Evolutionary conservation across 2,329 filamentous ascomycete genomes (phyloP), one percentile per base, ranked within the genome.

Genomic region (Coniochaeta hoffmannii): DNA sequence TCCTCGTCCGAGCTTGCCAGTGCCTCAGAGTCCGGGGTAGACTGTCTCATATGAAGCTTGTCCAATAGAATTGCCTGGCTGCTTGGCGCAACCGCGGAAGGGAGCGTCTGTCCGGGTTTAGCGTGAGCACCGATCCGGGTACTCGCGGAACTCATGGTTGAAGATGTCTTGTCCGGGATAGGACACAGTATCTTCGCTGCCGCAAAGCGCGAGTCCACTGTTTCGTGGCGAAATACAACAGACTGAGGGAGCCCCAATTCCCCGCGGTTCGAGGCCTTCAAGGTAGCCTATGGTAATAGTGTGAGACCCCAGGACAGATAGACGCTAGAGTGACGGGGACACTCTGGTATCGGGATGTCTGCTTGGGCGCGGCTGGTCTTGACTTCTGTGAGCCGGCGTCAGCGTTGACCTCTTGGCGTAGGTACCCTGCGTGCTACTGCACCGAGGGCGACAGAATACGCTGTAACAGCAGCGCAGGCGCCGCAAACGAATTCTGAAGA

Each of bases 1-100:
- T 99, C 94, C 69, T 97, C 94, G 69, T 97, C 94, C 12, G 92
- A 97, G 62, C 93, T 97, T 53, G 88, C 91, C 57, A 97, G 76
- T 53, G 90, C 93, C 68, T 97, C 93, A 3, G 92, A 97, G 68
- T 97, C 94, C 22, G 93, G 93, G 1, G 93, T 97, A 8, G 90
- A 91, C 54, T 89, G 88, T 63, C 92, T 84, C 6, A 4, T 19
- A 64, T 89, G 88, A 52, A 87, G 78, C 69, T 91, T 94, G 53
- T 93, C 89, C 32, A 90, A 77, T 50, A 89, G 73, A 36, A 86
- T 75, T 36, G 83, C 83, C 57, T 87, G 83, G 63, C 77, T 87
- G 63, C 72, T 83, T 22, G 82, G 75, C 54, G 79, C 69, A 60
- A 76, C 69, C 58, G 72, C 62, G 61, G 76, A 64, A 65, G 75